phyloP scores from a whole-genome alignment of 805 yeast species.

The Teunomyces kruisii region DNA sequence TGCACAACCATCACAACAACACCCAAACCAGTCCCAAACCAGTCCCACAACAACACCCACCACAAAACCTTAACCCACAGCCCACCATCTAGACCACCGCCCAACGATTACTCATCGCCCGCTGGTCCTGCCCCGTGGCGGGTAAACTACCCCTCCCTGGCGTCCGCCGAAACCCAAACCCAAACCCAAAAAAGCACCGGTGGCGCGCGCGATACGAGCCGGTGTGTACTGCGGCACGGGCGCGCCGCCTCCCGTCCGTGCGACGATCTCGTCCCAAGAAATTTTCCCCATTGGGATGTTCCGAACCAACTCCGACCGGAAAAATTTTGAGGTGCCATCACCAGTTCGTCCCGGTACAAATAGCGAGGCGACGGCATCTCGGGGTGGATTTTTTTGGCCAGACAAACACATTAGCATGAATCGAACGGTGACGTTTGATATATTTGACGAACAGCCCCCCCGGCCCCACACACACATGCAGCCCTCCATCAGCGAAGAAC shows the following conservation, averaged over 20 bases:
- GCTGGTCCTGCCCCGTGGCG: too few relatives aligned
- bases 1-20: too few relatives aligned
- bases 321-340: slow-evolving; percentile 7
- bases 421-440: slow-evolving; percentile 1
- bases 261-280: not conserved
- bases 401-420: not conserved
- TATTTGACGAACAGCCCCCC: not conserved
- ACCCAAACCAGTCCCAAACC: too few relatives aligned
- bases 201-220: not conserved
- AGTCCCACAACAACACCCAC: too few relatives aligned
- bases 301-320: slow-evolving; percentile 10
- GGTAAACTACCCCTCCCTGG: slow-evolving; percentile 1
- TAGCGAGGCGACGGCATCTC: not conserved
- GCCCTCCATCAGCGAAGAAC: not conserved
- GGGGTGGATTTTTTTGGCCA: too few relatives aligned
- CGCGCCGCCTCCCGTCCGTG: not conserved
- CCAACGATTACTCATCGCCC: too few relatives aligned
- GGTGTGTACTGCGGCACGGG: not conserved
- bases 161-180: too few relatives aligned
- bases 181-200: too few relatives aligned
- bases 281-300: slow-evolving; percentile 1
- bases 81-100: too few relatives aligned
- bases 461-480: slow-evolving; percentile 1
- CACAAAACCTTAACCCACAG: too few relatives aligned
- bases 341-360: not conserved